phyloP scores from a whole-genome alignment of 1,139 yeast genomes.

The Saccharomyces hybrid region DNA sequence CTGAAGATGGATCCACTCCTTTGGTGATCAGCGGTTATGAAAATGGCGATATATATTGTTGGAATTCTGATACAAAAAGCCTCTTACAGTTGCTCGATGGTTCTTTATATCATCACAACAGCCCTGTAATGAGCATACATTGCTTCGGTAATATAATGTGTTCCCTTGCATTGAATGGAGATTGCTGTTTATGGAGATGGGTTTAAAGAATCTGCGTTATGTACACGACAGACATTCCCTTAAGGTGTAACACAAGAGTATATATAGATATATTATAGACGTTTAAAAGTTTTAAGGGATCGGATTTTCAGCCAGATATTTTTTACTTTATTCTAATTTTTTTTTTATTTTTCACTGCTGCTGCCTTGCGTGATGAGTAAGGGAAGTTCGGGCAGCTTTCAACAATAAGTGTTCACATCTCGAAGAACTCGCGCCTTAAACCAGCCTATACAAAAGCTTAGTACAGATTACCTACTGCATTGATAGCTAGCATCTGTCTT shows the following conservation, averaged over 20 bases:
- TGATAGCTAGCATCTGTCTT: neutral
- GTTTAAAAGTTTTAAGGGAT: neutral
- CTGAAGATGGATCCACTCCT: slow-evolving; percentile 10
- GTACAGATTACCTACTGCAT: neutral
- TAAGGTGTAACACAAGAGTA: neutral
- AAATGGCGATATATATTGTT: slow-evolving; percentile 48
- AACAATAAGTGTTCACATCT: neutral
- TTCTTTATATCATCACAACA: slow-evolving; percentile 16
- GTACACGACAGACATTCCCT: neutral
- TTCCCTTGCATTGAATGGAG: slow-evolving; percentile 39
- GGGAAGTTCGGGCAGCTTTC: neutral
- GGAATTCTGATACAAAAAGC: slow-evolving; percentile 57
- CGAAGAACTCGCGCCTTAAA: neutral
- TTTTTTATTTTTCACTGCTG: neutral
- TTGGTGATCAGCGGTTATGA: slow-evolving; percentile 59
- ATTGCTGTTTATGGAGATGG: slow-evolving; percentile 26
- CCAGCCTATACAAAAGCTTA: neutral
- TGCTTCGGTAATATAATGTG: slow-evolving; percentile 36
- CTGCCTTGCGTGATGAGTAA: neutral
- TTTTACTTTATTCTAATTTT: neutral
- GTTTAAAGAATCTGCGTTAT: neutral
- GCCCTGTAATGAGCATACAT: slow-evolving; percentile 46
- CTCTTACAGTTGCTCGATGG: slow-evolving; percentile 33
- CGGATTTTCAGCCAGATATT: neutral
- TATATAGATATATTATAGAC: neutral